A percentile compares a stretch with the other conserved stretches of the same genome.
Conservation (phyloP, 352 stramenopile species). For the Phytophthora melonis region DNA sequence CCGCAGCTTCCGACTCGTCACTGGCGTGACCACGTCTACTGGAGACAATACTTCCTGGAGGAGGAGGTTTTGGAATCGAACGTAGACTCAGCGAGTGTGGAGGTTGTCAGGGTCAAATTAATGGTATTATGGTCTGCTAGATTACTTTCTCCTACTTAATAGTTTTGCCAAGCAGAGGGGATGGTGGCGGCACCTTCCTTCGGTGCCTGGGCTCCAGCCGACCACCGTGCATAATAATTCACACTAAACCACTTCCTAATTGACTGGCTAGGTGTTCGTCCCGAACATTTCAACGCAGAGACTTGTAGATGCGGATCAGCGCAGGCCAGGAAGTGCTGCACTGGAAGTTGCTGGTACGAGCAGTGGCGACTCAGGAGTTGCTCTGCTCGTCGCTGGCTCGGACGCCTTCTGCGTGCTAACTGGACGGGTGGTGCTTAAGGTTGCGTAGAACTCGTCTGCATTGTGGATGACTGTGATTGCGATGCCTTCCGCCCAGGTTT, state of each 20-base stretch:
- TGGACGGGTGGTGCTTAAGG: slow-evolving; percentile 1
- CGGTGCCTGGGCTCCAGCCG: no score
- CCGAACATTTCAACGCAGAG: neutral
- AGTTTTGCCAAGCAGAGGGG: no score
- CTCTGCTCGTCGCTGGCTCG: slow-evolving; percentile 6
- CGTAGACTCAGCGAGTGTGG: no score
- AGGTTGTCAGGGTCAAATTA: no score
- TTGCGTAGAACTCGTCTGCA: neutral
- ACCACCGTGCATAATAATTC: neutral
- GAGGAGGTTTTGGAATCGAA: no score
- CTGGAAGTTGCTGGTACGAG: slow-evolving; percentile 27
- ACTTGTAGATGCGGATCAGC: slow-evolving; percentile 9
- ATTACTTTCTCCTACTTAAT: no score
- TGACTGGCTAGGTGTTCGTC: slow-evolving; percentile 17
- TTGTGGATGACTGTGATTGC: slow-evolving; percentile 60
- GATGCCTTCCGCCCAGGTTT: slow-evolving; percentile 60
- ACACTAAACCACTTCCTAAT: slow-evolving; percentile 13
- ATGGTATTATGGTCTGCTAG: no score
- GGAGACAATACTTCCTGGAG: no score
- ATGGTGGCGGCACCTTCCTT: no score
- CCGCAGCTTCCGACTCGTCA: no score
- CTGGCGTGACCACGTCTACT: no score
- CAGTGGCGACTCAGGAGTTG: slow-evolving; percentile 21
- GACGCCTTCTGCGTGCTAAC: slow-evolving; percentile 10
- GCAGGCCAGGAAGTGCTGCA: slow-evolving; percentile 10